These are phyloP conservation scores for Neospermospora avenae DNA, from an alignment of 2,329 filamentous ascomycete genomes.

Conservation along the genomic window DNA sequence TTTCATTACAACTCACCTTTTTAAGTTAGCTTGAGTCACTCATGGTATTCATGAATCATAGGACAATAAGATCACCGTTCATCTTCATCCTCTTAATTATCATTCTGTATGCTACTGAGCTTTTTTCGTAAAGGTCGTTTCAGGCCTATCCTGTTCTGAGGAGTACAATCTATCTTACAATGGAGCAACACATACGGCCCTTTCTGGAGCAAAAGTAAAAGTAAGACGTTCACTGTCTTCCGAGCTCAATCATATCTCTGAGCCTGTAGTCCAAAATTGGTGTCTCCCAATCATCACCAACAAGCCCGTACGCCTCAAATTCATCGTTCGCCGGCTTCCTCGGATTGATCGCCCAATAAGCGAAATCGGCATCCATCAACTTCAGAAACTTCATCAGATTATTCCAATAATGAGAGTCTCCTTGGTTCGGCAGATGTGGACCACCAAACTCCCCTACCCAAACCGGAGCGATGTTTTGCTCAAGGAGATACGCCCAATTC, in stretches of 20 bases:
- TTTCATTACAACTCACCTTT: no score
- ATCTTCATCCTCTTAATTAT: no score
- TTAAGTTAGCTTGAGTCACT: no score
- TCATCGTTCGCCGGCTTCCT: conserved; percentile 57
- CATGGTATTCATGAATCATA: no score
- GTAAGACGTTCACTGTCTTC: neutral
- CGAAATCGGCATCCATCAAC: conserved; percentile 60
- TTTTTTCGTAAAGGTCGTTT: no score
- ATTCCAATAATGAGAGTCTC: conserved; percentile 63
- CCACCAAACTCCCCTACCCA: conserved; percentile 69
- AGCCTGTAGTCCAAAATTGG: conserved; percentile 60
- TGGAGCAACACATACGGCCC: neutral
- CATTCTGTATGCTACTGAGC: no score
- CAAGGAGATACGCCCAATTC: conserved; percentile 65
- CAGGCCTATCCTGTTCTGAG: neutral
- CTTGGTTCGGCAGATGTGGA: conserved; percentile 48
- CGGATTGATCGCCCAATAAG: conserved; percentile 69
- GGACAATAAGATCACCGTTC: no score
- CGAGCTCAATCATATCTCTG: conserved; percentile 55
- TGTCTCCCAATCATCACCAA: conserved; percentile 63
- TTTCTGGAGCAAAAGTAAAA: no score
- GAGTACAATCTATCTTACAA: neutral
- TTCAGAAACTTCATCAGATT: conserved; percentile 59
- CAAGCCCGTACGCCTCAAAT: conserved; percentile 57
- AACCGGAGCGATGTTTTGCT: conserved; percentile 54